Conservation (phyloP, 2,329 filamentous ascomycete species). For the Rutstroemia sp. region DNA sequence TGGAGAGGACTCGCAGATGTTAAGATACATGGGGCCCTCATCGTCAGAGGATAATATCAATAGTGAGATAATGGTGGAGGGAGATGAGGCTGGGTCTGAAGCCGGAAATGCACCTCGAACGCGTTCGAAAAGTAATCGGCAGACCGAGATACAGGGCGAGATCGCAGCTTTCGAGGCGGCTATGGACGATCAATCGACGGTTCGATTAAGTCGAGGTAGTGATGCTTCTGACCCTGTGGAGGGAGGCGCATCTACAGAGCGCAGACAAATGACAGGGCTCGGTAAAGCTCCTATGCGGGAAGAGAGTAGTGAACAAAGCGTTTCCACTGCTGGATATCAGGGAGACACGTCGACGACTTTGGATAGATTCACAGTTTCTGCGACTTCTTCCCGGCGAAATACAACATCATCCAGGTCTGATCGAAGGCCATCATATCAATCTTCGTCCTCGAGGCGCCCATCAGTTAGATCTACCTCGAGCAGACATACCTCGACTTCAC, state of each 20-base stretch:
- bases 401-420: constrained; percentile 1
- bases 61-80: constrained; percentile 4
- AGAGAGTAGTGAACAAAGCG: neutral
- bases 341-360: constrained; percentile 8
- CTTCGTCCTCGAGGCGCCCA: constrained; percentile 5
- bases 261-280: neutral
- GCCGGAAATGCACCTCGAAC: neutral
- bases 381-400: constrained; percentile 5
- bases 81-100: constrained; percentile 3
- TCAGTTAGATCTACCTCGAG: neutral
- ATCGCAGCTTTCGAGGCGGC: neutral
- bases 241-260: neutral
- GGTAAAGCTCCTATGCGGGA: constrained; percentile 8
- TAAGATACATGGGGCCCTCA: constrained; percentile 6
- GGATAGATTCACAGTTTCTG: neutral
- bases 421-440: constrained; percentile 8
- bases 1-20: constrained; percentile 7
- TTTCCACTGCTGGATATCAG: constrained; percentile 7
- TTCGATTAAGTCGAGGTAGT: constrained; percentile 5
- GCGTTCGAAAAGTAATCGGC: neutral
- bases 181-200: constrained; percentile 7
- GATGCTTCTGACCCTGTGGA: neutral
- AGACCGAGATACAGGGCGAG: neutral
- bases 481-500: constrained; percentile 1
- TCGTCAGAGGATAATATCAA: constrained; percentile 10